These are phyloP conservation scores for Pistacia vera DNA, from an alignment of 345 rosid genomes.

Conservation along the genomic window DNA sequence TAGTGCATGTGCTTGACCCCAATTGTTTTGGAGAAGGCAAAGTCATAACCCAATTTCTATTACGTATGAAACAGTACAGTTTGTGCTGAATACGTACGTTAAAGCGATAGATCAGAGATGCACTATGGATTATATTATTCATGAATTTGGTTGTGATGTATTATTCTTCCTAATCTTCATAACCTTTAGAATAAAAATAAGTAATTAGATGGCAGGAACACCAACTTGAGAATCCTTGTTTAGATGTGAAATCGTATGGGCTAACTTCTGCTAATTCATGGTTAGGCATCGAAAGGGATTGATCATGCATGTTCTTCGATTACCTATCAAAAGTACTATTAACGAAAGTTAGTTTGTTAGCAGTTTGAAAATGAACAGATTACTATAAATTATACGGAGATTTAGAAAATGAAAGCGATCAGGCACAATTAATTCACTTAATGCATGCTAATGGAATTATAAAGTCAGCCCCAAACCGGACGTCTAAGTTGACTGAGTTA, in stretches of 20 bases:
- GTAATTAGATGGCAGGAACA: neutral
- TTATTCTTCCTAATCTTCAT: neutral
- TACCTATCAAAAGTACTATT: neutral
- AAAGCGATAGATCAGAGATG: neutral
- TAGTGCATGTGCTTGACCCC: neutral
- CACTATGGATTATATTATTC: neutral
- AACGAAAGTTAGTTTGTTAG: neutral
- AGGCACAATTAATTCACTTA: no score
- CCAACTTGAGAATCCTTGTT: neutral
- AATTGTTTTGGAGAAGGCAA: neutral
- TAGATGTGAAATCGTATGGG: neutral
- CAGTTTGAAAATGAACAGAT: no score
- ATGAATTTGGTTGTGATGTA: neutral
- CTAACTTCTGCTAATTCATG: neutral
- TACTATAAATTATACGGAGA: no score
- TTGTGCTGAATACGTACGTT: neutral
- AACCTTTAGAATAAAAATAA: neutral
- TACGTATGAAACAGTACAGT: neutral
- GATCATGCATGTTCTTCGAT: neutral
- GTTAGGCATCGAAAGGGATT: constrained; percentile 13
- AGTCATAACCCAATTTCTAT: neutral
- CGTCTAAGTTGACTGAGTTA: neutral
- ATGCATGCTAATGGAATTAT: neutral
- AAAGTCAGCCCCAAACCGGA: neutral
- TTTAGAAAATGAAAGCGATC: no score